A percentile compares a stretch with the other conserved stretches of the same genome.
These are phyloP conservation scores for Dryadomyces quercus-mongolicae DNA, from an alignment of 2,329 filamentous ascomycete species.

Conservation along the genomic window DNA sequence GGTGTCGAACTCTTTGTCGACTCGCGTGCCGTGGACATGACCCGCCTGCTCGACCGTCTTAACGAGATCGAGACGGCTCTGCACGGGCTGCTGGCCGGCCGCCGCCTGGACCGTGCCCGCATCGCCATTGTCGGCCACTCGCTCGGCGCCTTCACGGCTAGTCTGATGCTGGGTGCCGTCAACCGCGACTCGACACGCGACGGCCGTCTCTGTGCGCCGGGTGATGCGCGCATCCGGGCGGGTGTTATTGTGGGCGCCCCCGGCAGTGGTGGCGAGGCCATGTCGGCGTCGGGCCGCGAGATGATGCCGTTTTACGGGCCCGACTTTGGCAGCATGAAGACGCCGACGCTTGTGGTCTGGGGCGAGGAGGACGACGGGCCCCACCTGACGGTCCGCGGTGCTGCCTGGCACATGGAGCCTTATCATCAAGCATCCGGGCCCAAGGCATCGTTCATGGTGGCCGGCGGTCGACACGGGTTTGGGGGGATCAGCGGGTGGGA, in stretches of 20 bases:
- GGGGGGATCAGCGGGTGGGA: conserved; percentile 27
- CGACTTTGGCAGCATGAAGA: conserved; percentile 22
- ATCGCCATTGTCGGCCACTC: conserved; percentile 28
- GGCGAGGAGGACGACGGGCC: conserved; percentile 25
- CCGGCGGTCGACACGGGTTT: conserved; percentile 23
- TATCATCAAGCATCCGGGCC: conserved; percentile 20
- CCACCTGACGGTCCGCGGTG: conserved; percentile 20
- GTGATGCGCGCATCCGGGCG: conserved; percentile 23
- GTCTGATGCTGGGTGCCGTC: conserved; percentile 21
- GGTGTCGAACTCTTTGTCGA: conserved; percentile 19
- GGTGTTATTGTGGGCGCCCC: conserved; percentile 22
- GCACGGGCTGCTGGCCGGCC: conserved; percentile 15
- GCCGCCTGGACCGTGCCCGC: conserved; percentile 18
- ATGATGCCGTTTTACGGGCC: conserved; percentile 20
- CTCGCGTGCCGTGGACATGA: conserved; percentile 23
- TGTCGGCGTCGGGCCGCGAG: conserved; percentile 17
- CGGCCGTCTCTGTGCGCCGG: conserved; percentile 9
- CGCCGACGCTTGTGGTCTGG: conserved; percentile 23
- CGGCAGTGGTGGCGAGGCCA: conserved; percentile 18
- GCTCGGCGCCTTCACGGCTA: conserved; percentile 16
- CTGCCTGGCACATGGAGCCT: conserved; percentile 26
- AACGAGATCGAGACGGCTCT: conserved; percentile 20
- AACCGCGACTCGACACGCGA: conserved; percentile 20
- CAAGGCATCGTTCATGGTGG: conserved; percentile 23
- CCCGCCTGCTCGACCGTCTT: conserved; percentile 23